These are phyloP conservation scores for Herpotrichia juniperi DNA, from an alignment of 2,329 filamentous ascomycete genomes.

Conservation along the genomic window DNA sequence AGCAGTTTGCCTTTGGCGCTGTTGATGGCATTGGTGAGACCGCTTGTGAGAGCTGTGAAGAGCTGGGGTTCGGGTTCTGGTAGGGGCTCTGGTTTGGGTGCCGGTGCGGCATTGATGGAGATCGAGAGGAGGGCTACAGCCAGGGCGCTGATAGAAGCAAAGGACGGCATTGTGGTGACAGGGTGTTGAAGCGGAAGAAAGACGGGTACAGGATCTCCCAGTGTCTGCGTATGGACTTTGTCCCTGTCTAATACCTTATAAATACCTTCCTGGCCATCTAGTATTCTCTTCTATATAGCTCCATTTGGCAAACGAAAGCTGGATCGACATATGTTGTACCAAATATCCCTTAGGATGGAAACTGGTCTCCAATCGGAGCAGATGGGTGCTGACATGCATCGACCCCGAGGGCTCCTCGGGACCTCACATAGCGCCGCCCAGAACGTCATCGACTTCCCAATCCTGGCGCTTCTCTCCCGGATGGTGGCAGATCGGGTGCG, in stretches of 20 bases:
- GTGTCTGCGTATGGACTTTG: not conserved
- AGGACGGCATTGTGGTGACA: not conserved
- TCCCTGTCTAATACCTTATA: too few species aligned
- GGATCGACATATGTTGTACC: too few species aligned
- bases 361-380: too few species aligned
- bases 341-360: not conserved
- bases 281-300: too few species aligned
- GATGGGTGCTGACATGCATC: too few species aligned
- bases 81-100: constrained; percentile 1
- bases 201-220: not conserved
- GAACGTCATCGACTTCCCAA: not conserved
- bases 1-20: constrained; percentile 1
- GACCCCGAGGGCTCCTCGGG: too few species aligned
- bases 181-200: not conserved
- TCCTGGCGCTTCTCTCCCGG: too few species aligned
- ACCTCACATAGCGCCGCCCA: too few species aligned
- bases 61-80: constrained; percentile 7
- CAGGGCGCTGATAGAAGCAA: not conserved
- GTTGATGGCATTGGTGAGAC: not conserved
- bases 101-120: not conserved
- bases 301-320: too few species aligned
- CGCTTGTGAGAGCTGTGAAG: not conserved
- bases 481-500: too few species aligned
- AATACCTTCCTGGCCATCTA: too few species aligned
- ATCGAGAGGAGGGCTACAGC: not conserved